A percentile compares a stretch with the other conserved stretches of the same genome.
phyloP scores from a whole-genome alignment of 768 basidiomycete species.

The Leucocoprinus leucothites region DNA sequence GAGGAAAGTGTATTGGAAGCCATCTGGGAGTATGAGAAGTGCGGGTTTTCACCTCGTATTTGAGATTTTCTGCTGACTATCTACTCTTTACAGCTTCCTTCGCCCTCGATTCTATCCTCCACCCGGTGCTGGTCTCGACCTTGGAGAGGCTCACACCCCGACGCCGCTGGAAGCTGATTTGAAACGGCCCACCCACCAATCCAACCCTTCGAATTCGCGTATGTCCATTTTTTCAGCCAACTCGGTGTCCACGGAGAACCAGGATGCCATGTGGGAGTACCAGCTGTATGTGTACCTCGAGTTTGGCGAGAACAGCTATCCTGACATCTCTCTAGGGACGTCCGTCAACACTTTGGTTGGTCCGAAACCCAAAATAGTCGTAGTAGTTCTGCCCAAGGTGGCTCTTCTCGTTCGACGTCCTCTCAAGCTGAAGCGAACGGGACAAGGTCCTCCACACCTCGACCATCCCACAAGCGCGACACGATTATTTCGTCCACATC shows the following conservation, averaged over 20 bases:
- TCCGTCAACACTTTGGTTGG: slow-evolving; percentile 24
- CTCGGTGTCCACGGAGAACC: slow-evolving; percentile 25
- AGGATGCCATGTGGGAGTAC: slow-evolving; percentile 28
- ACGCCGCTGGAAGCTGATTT: no score
- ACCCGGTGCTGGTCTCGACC: no score
- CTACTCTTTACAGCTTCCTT: no score
- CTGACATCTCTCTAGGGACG: slow-evolving; percentile 18
- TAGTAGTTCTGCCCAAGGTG: no score
- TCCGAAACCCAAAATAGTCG: neutral
- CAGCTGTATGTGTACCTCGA: slow-evolving; percentile 22
- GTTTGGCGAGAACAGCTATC: neutral
- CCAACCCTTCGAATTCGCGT: neutral
- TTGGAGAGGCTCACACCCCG: no score
- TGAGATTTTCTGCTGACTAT: no score
- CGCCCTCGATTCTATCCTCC: no score
- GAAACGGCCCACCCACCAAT: no score
- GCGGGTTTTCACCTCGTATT: slow-evolving; percentile 16
- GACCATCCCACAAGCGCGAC: neutral
- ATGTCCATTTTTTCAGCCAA: slow-evolving; percentile 17
- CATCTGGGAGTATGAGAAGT: slow-evolving; percentile 57
- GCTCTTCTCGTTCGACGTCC: no score
- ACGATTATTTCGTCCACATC: neutral
- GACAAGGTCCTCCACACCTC: no score
- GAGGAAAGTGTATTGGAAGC: slow-evolving; percentile 35
- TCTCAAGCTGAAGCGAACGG: no score